These are phyloP conservation scores for Chenopodium quinoa DNA, from an alignment of 148 eudicot species.

Conservation along the genomic window DNA sequence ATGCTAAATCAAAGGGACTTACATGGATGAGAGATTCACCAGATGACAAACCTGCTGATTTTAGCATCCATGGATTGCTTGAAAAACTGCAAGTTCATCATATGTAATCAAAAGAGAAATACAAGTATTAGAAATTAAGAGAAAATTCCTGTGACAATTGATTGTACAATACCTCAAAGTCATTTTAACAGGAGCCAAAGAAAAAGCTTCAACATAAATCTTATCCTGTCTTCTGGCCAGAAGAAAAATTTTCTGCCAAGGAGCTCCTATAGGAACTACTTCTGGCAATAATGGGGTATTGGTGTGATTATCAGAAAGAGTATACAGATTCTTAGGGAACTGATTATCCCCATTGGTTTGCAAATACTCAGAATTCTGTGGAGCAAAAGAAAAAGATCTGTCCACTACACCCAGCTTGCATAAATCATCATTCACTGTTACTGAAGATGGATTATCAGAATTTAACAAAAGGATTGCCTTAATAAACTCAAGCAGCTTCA, in stretches of 20 bases:
- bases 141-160: not conserved
- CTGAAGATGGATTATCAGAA: slow-evolving; percentile 35
- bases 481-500: slow-evolving; percentile 63
- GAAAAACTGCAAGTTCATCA: slow-evolving; percentile 67
- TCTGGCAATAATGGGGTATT: slow-evolving; percentile 43
- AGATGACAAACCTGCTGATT: slow-evolving; percentile 65
- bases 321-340: slow-evolving; percentile 19
- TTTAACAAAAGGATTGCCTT: slow-evolving; percentile 50
- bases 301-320: slow-evolving; percentile 29
- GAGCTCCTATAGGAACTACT: slow-evolving; percentile 87
- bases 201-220: slow-evolving; percentile 77
- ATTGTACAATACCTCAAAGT: slow-evolving; percentile 62
- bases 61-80: slow-evolving; percentile 91
- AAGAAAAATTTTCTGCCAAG: slow-evolving; percentile 89
- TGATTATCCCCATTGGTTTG: slow-evolving; percentile 30
- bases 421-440: slow-evolving; percentile 32
- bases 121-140: slow-evolving; percentile 4
- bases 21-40: slow-evolving; percentile 91
- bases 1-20: slow-evolving; percentile 30
- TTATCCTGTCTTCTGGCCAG: slow-evolving; percentile 80
- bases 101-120: slow-evolving; percentile 2
- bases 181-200: slow-evolving; percentile 51
- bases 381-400: slow-evolving; percentile 24
- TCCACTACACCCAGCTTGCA: slow-evolving; percentile 33
- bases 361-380: slow-evolving; percentile 26